A percentile compares a stretch with the other conserved stretches of the same genome.
Conservation (phyloP, 306 rosid genomes). For the Nissolia schottii region DNA sequence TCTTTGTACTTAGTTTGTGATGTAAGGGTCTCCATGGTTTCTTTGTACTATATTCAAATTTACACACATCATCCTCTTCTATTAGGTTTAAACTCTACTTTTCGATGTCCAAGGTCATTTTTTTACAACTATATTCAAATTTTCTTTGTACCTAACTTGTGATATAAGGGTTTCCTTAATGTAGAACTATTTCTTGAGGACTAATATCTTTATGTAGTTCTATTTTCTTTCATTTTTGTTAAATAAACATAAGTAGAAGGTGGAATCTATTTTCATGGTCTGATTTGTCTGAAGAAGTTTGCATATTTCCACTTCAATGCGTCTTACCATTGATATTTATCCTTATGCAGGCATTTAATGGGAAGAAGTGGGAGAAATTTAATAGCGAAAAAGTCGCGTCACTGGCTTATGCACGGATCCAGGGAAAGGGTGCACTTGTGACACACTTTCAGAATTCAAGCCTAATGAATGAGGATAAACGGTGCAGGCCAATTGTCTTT, state of each 20-base stretch:
- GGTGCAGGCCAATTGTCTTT: conserved; percentile 88
- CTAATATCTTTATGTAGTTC: neutral
- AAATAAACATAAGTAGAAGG: neutral
- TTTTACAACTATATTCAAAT: neutral
- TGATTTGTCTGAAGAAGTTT: neutral
- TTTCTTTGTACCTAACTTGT: neutral
- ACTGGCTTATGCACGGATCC: conserved; percentile 89
- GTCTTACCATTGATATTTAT: conserved; percentile 9
- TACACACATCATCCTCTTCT: conserved; percentile 39
- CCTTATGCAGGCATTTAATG: conserved; percentile 74
- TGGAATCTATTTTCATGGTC: neutral
- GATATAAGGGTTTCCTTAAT: neutral
- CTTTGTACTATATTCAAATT: neutral
- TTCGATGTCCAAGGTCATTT: conserved; percentile 1
- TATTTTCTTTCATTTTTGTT: neutral
- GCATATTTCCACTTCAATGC: neutral
- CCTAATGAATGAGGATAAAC: conserved; percentile 92
- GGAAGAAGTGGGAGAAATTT: conserved; percentile 94
- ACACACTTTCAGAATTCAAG: conserved; percentile 93
- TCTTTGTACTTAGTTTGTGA: neutral
- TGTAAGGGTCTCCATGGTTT: neutral
- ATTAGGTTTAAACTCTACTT: conserved; percentile 45
- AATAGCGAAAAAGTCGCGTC: conserved; percentile 93
- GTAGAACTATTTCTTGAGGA: neutral
- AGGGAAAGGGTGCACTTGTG: conserved; percentile 90